Evolutionary conservation across 768 basidiomycete genomes (phyloP), one percentile per base, ranked within the genome.

Genomic region (Trametes punicea): DNA sequence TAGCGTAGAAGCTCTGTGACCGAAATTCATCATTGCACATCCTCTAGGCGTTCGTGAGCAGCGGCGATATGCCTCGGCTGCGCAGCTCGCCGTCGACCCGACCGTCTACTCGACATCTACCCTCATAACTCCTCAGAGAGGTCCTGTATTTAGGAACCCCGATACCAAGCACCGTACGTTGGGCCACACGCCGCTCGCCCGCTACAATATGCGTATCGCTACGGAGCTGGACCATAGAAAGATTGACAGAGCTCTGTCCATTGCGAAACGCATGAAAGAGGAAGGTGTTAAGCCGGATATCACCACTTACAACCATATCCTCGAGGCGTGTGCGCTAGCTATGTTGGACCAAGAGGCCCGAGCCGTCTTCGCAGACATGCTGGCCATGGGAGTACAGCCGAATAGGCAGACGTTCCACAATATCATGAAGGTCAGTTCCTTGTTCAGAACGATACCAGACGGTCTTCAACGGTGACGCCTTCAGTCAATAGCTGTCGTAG

Each of bases 341-440:
- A 73, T 71, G 4, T 62, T 75, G 8, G 73, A 73, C 65, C 62
- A 77, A 26, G 82, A 88, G 57, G 78, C 84, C 4, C 79, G 78
- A 74, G 87, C 85, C 16, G 77, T 87, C 51, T 69, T 87, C 26
- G 84, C 87, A 31, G 87, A 90, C 66, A 89, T 90, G 86, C 48
- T 75, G 30, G 66, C 74, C 16, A 60, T 76, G 39, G 78, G 77
- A 2, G 57, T 90, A 20, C 56, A 68, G 41, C 85, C 81, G 4
- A 74, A 81, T 51, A 61, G 71, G 5, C 70, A 77, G 34, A 76
- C 81, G 8, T 85, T 85, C 67, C 80, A 87, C 41, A 71, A 77
- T 39, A 73, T 92, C 23, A 68, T 92, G 45, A 71, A 79, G 63
- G 90, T 88, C 66, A 64, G 71, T 48, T 23, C 11, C 4, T 26